Evolutionary conservation across 345 rosid species (phyloP).

Genomic region (Eucalyptus marginata): DNA sequence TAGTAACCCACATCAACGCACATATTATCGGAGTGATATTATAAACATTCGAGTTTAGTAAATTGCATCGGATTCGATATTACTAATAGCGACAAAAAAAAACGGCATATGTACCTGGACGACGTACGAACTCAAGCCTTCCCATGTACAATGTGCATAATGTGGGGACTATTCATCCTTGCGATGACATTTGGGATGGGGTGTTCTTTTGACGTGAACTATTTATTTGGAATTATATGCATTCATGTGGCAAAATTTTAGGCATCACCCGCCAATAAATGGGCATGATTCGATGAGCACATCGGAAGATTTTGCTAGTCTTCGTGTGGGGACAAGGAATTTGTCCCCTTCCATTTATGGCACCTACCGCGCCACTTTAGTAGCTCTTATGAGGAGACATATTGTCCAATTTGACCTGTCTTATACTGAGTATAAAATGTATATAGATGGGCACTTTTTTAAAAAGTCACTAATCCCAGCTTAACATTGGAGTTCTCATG

Average conservation of each 20-base stretch:
- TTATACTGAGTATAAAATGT: rapidly evolving
- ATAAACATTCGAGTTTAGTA: not conserved
- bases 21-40: not conserved
- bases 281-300: not conserved
- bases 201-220: too few relatives aligned
- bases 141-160: not conserved
- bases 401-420: not conserved
- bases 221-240: not conserved
- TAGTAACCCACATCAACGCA: not conserved
- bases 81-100: not conserved
- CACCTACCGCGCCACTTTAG: too few relatives aligned
- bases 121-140: not conserved
- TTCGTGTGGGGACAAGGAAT: not conserved
- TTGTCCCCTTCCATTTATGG: not conserved
- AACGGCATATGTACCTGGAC: not conserved
- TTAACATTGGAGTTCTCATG: not conserved
- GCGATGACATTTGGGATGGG: not conserved
- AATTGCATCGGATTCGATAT: not conserved
- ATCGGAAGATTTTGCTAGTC: not conserved
- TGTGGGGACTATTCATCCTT: not conserved
- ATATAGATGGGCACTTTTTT: rapidly evolving
- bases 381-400: not conserved
- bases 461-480: not conserved
- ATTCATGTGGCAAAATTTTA: not conserved
- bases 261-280: not conserved